phyloP scores from a whole-genome alignment of 2,329 filamentous ascomycete genomes.

The Fusarium tricinctum region DNA sequence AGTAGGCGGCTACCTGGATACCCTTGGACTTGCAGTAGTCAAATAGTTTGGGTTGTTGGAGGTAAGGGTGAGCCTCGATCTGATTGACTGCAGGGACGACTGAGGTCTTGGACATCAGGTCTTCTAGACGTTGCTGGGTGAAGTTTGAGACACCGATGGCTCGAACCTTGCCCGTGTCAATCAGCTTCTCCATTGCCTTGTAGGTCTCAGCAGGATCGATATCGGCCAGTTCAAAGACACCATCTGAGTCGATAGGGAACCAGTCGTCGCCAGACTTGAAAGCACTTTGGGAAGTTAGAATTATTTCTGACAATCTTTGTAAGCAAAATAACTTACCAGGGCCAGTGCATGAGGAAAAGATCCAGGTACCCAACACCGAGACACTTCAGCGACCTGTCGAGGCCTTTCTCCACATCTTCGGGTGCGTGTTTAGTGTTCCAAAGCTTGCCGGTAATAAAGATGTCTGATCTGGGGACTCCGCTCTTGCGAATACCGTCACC shows the following conservation, averaged over 20 bases:
- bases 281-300: constrained; percentile 51
- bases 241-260: constrained; percentile 65
- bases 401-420: constrained; percentile 61
- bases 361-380: constrained; percentile 2
- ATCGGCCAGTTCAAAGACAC: constrained; percentile 74
- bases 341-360: constrained; percentile 11
- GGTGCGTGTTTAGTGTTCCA: constrained; percentile 69
- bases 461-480: constrained; percentile 56
- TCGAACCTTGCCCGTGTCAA: constrained; percentile 57
- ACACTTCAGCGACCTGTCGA: constrained; percentile 55
- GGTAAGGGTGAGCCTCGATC: constrained; percentile 16
- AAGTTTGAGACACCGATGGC: constrained; percentile 67
- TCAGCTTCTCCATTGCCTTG: constrained; percentile 57
- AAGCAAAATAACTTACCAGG: background rate
- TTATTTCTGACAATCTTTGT: background rate
- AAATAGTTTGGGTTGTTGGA: constrained; percentile 7
- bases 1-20: constrained; percentile 12
- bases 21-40: constrained; percentile 10
- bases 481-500: constrained; percentile 58
- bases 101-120: constrained; percentile 7
- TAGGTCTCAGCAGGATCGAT: constrained; percentile 60
- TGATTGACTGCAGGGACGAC: constrained; percentile 12
- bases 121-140: constrained; percentile 48
- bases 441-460: constrained; percentile 71
- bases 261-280: constrained; percentile 66